Percentiles rank a stretch among this genome's conserved stretches.
These are phyloP conservation scores for Piper betle DNA, from an alignment of 164 flowering plant species.

Conservation along the genomic window DNA sequence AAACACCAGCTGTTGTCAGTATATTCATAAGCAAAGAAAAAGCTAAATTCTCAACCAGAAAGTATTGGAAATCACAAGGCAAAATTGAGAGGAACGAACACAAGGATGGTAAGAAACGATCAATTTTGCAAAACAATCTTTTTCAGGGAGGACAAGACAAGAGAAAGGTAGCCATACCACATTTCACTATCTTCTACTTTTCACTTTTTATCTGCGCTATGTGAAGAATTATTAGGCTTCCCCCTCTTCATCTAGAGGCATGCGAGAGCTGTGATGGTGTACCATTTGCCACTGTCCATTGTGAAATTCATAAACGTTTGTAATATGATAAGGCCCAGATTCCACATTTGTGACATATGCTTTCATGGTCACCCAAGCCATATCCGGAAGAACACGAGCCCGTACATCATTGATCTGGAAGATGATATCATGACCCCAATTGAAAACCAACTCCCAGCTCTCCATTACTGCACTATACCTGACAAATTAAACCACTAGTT, in stretches of 20 bases:
- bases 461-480: conserved; percentile 71
- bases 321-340: conserved; percentile 47
- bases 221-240: conserved; percentile 2
- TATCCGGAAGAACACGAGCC: conserved; percentile 56
- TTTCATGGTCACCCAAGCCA: conserved; percentile 98
- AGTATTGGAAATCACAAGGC: neutral
- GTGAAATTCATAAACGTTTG: conserved; percentile 77
- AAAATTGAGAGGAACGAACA: neutral
- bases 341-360: conserved; percentile 41
- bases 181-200: neutral
- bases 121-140: neutral
- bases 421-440: conserved; percentile 52
- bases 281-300: conserved; percentile 80
- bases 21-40: no score
- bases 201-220: neutral
- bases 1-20: neutral
- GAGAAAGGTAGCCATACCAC: neutral
- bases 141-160: neutral
- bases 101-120: neutral
- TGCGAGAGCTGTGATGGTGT: conserved; percentile 80
- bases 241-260: conserved; percentile 36
- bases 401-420: conserved; percentile 72
- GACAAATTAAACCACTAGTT: conserved; percentile 1
- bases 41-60: neutral
- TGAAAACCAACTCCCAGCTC: conserved; percentile 66